Evolutionary conservation across 208 protist genomes (phyloP).

Genomic region (Wallacemonas sp.): DNA sequence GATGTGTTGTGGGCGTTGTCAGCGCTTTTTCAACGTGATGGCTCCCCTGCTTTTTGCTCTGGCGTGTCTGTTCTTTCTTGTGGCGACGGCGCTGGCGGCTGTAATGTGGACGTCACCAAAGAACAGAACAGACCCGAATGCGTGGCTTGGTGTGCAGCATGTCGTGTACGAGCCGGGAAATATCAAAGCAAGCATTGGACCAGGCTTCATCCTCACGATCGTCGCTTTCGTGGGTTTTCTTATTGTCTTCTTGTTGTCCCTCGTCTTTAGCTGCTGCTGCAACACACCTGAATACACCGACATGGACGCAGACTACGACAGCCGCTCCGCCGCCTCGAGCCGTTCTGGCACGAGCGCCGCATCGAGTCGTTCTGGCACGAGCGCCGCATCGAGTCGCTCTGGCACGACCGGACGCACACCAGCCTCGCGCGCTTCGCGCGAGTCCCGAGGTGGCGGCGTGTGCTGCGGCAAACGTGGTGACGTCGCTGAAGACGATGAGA

Average conservation of each 20-base stretch:
- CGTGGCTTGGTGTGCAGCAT: no score
- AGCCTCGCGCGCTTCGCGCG: background rate
- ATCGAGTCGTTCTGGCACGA: conserved; percentile 3
- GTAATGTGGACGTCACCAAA: conserved; percentile 7
- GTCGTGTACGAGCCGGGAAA: no score
- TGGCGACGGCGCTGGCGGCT: conserved; percentile 6
- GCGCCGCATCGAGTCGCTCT: background rate
- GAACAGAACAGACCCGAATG: background rate
- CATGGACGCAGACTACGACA: conserved; percentile 3
- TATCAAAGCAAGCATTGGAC: background rate
- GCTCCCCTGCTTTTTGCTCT: background rate
- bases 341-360: background rate
- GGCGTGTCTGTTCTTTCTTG: background rate
- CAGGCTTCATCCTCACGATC: conserved; percentile 1
- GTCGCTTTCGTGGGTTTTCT: conserved; percentile 1
- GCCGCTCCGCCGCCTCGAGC: background rate
- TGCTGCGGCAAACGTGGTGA: background rate
- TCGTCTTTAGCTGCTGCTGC: conserved; percentile 5
- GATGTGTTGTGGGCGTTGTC: background rate
- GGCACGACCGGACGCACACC: background rate
- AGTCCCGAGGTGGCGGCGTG: background rate
- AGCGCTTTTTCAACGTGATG: background rate
- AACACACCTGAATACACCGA: background rate
- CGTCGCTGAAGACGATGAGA: no score
- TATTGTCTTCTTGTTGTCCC: background rate